Evolutionary conservation across 768 basidiomycete genomes (phyloP).

Genomic region (Hygrophorus pudorinus): DNA sequence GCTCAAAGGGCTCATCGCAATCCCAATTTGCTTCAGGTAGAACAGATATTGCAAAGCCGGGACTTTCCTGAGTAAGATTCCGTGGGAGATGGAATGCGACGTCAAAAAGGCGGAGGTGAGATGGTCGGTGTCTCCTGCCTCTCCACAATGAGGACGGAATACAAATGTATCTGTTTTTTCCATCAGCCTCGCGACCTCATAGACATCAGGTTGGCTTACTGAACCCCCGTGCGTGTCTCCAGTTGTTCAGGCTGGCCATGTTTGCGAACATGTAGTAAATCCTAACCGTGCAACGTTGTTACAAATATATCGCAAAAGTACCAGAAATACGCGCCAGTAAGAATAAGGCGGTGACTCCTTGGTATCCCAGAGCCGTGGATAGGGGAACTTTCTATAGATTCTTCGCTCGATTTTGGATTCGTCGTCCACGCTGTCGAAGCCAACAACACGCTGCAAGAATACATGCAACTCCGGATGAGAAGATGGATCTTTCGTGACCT

Average conservation of each 20-base stretch:
- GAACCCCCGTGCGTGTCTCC: constrained; percentile 81
- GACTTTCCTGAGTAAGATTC: constrained; percentile 96
- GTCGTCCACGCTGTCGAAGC: constrained; percentile 98
- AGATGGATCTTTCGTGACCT: constrained; percentile 86
- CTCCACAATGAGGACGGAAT: constrained; percentile 92
- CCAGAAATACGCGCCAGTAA: constrained; percentile 60
- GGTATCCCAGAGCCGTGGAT: constrained; percentile 83
- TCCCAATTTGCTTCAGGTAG: constrained; percentile 95
- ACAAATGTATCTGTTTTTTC: constrained; percentile 80
- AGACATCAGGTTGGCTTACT: constrained; percentile 43
- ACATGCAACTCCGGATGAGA: constrained; percentile 91
- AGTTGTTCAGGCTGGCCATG: constrained; percentile 89
- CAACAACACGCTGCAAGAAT: constrained; percentile 90
- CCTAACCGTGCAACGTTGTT: constrained; percentile 32
- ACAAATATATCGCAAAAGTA: background rate
- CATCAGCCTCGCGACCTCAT: background rate
- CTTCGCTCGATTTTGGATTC: constrained; percentile 91
- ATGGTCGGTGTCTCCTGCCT: constrained; percentile 98
- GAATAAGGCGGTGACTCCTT: constrained; percentile 88
- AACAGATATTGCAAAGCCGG: constrained; percentile 96
- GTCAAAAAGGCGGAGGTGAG: constrained; percentile 93
- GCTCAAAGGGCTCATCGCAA: constrained; percentile 97
- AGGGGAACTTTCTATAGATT: constrained; percentile 90
- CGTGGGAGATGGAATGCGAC: constrained; percentile 96
- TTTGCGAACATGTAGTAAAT: constrained; percentile 98